Base-by-base conservation (phyloP, 1,284 basidiomycete genomes). In the Salmacisia buchloeana region DNA sequence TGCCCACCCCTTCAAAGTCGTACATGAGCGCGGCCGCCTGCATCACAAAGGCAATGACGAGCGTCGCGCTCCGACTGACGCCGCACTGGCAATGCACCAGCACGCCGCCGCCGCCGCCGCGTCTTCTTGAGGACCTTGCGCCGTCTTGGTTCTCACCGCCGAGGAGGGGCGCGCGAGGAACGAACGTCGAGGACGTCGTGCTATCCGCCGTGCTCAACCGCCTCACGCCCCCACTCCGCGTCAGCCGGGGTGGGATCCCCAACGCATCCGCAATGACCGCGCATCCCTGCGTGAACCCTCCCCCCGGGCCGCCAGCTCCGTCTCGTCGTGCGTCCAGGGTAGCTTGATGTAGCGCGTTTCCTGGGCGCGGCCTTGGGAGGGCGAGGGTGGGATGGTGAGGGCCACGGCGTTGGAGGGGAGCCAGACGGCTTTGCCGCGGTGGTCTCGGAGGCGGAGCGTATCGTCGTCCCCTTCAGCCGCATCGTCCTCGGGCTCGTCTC, bases 31-130 rank as follows among this genome's bases (percentile, higher is more conserved):
- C 88, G 21, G 93, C 92, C 35, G 92, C 90, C 60, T 91, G 87
- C 93, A 97, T 97, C 69, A 96, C 90, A 69, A 96, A 86, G 36
- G 93, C 94, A 66, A 97, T 94, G 56, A 90, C 86, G 72, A 97
- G 82, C 1, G 94, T 97, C 18, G 93, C 94, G 25, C 91, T 94
- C 69, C 94, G 87, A 25, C 92, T 96, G 31, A 97, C 91, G 69
- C 94, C 94, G 81, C 93, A 96, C 82, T 97, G 94, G 64, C 75
- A 76, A 41, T 76, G 75, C 25, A 76, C 75, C 13, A 76, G 67
- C n/a, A 76, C 63, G 34, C 63, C 67, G 46, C 70, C 73, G 25
- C 43, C 9, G 25, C n/a, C 15, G 15, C n/a, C 12, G 25, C 31
- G 7, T 10, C 52, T 31, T 27, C 25, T 56, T 13, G 18, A 56